Conservation (phyloP, 2,329 filamentous ascomycete species). For the Aspergillus sp. region DNA sequence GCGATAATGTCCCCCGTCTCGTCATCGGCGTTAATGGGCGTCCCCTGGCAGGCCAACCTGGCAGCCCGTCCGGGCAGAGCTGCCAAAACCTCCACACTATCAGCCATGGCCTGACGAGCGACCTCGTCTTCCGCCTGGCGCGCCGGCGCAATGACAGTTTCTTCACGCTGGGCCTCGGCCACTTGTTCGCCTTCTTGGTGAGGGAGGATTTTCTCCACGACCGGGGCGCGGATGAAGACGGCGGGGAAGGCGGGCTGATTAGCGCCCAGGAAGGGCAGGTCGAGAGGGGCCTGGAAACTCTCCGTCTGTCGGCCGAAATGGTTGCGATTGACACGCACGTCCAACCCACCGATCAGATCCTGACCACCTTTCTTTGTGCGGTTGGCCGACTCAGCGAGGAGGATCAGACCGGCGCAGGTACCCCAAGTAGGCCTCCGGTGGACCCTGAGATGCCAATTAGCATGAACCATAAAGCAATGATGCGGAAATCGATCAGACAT, state of each 20-base stretch:
- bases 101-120: slow-evolving; percentile 48
- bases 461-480: no score
- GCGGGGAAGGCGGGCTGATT: slow-evolving; percentile 64
- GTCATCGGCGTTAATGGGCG: slow-evolving; percentile 40
- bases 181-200: slow-evolving; percentile 53
- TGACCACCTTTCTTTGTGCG: slow-evolving; percentile 88
- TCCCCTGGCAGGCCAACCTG: slow-evolving; percentile 49
- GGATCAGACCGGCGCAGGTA: slow-evolving; percentile 90
- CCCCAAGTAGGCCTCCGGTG: slow-evolving; percentile 86
- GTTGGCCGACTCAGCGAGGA: slow-evolving; percentile 85
- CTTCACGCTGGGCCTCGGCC: slow-evolving; percentile 50
- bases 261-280: slow-evolving; percentile 67
- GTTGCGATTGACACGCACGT: slow-evolving; percentile 88
- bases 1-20: slow-evolving; percentile 75
- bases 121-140: slow-evolving; percentile 48
- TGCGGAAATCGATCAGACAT: slow-evolving; percentile 34
- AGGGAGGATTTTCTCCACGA: slow-evolving; percentile 79
- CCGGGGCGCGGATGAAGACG: slow-evolving; percentile 91
- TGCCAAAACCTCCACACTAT: slow-evolving; percentile 60
- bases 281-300: slow-evolving; percentile 77
- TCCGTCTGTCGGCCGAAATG: slow-evolving; percentile 93
- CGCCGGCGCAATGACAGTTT: slow-evolving; percentile 60
- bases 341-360: slow-evolving; percentile 86
- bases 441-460: slow-evolving; percentile 53
- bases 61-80: slow-evolving; percentile 56